Conservation (phyloP, 495 filamentous ascomycete genomes). For the Penicillium goetzii region DNA sequence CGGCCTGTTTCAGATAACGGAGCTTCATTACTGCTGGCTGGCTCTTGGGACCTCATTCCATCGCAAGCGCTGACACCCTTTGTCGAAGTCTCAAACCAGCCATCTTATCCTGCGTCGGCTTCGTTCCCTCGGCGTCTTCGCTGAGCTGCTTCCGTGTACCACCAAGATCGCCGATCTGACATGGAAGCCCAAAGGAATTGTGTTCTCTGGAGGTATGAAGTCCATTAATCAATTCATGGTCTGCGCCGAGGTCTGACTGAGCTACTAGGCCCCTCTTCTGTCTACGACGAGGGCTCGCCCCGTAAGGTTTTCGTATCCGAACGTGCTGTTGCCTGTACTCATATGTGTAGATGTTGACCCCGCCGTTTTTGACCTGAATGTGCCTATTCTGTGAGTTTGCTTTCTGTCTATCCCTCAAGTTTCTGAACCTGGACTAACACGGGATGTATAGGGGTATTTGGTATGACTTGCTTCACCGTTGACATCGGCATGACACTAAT, state of each 20-base stretch:
- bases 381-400: constrained; percentile 28
- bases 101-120: constrained; percentile 80
- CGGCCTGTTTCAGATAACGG: constrained; percentile 9
- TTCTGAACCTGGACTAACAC: constrained; percentile 17
- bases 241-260: constrained; percentile 15
- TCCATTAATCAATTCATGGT: not conserved
- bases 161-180: constrained; percentile 76
- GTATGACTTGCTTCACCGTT: constrained; percentile 20
- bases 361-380: constrained; percentile 29
- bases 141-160: constrained; percentile 93
- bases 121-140: constrained; percentile 81
- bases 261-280: constrained; percentile 27
- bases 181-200: constrained; percentile 68
- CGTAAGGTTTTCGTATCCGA: constrained; percentile 20
- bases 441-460: constrained; percentile 28
- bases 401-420: not conserved
- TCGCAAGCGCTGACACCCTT: constrained; percentile 13
- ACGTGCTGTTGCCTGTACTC: constrained; percentile 14
- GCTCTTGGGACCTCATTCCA: constrained; percentile 5
- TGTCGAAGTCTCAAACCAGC: constrained; percentile 44
- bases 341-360: constrained; percentile 30
- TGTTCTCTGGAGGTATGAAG: constrained; percentile 29
- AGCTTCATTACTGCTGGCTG: constrained; percentile 12
- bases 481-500: constrained; percentile 16
- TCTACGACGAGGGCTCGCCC: constrained; percentile 31